A percentile compares a stretch with the other conserved stretches of the same genome.
These are phyloP conservation scores for Auricularia heimuer DNA, from an alignment of 768 basidiomycete species.

Conservation along the genomic window DNA sequence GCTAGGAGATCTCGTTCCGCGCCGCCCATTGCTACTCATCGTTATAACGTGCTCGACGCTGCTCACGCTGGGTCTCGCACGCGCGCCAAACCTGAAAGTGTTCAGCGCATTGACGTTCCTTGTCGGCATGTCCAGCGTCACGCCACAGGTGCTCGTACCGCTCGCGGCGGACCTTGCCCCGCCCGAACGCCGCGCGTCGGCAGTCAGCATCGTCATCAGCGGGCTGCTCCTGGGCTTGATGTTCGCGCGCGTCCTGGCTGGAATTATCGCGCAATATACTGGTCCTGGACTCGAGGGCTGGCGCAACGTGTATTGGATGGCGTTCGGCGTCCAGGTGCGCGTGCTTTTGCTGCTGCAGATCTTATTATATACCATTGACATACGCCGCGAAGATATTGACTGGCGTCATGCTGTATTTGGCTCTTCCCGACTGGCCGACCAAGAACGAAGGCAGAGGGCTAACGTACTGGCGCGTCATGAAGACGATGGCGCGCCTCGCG, in stretches of 20 bases:
- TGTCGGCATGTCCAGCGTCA: constrained; percentile 60
- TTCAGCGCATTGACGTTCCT: constrained; percentile 66
- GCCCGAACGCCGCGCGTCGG: constrained; percentile 57
- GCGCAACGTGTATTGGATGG: constrained; percentile 35
- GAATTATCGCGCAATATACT: constrained; percentile 61
- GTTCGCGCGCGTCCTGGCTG: constrained; percentile 61
- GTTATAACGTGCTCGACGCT: constrained; percentile 44
- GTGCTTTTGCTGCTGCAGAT: neutral
- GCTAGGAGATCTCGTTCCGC: constrained; percentile 71
- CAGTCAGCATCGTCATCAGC: constrained; percentile 50
- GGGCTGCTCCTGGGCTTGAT: constrained; percentile 60
- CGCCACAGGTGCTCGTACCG: constrained; percentile 46
- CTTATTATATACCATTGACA: too few species aligned
- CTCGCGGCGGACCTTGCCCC: constrained; percentile 77
- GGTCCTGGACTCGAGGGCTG: constrained; percentile 29
- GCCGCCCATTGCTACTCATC: constrained; percentile 58
- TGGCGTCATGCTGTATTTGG: too few species aligned
- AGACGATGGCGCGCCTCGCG: too few species aligned
- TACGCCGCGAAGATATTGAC: too few species aligned
- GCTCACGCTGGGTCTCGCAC: constrained; percentile 61
- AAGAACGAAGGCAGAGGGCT: too few species aligned
- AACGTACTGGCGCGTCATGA: too few species aligned
- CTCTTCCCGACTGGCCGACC: too few species aligned
- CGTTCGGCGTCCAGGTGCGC: constrained; percentile 24
- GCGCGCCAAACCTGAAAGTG: constrained; percentile 46